Base-by-base conservation (phyloP, 306 rosid species). In the Leucaena leucocephala region DNA sequence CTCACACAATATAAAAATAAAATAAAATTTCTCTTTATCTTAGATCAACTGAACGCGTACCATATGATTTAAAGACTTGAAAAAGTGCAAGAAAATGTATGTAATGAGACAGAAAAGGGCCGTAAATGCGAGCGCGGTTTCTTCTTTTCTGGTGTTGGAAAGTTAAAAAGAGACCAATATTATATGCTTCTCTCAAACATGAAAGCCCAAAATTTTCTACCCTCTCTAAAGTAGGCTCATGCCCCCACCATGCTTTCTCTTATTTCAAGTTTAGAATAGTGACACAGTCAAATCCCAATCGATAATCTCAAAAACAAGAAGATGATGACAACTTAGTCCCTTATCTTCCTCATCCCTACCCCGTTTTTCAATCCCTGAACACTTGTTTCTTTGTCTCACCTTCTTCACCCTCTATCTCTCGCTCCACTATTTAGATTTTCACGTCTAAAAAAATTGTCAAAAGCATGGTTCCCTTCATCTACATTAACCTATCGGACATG, bases 401-500 rank as follows among this genome's bases (percentile, higher is more conserved):
- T 62, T 33, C 42, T 19, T 14, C 72, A 75, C 77, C 78, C 74
- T 76, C 78, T 68, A 54, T 78, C 78, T 55, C 12, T 14, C 81
- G 22, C 42, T 67, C 79, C 67, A 50, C 38, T 50, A 13, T n/a
- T 54, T 7, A 76, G 64, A 76, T 71, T 72, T 48, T 62, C 81
- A 74, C 81, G 78, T 59, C 80, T 76, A 48, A 80, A 81, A 87
- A 76, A 55, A 55, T n/a, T 19, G 34, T 19, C 62, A 74, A 33
- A 38, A 49, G 22, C 36, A 21, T 66, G 38, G 45, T 22, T 33
- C 46, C 66, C 13, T 11, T 8, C 12, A 78, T 84, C 95, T 95
- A 92, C 88, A 95, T 88, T 73, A 92, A 82, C 72, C 98, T 78
- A 84, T 95, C 98, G 1, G 98, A 92, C 63, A 92, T 86, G 81